Conservation (phyloP, 805 yeast species). For the Lipomyces kockii region DNA sequence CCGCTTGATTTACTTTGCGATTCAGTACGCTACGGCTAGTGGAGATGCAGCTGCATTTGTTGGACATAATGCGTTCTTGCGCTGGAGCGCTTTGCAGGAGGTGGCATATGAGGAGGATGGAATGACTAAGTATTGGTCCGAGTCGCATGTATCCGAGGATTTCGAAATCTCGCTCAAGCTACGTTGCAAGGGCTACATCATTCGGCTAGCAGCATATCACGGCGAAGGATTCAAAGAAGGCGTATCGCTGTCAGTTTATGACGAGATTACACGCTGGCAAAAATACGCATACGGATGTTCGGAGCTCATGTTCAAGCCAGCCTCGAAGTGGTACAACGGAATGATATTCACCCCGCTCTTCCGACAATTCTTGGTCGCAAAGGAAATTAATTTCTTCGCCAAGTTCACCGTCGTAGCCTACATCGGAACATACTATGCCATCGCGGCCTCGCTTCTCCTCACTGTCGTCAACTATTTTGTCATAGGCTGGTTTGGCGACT, state of each 20-base stretch:
- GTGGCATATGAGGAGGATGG: conserved; percentile 26
- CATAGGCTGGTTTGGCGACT: conserved; percentile 24
- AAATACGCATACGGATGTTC: conserved; percentile 32
- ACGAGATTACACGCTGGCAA: conserved; percentile 35
- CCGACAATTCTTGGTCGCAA: conserved; percentile 23
- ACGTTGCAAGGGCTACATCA: conserved; percentile 27
- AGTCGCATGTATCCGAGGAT: conserved; percentile 32
- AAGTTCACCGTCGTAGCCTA: conserved; percentile 30
- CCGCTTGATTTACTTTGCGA: conserved; percentile 31
- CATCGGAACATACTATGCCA: conserved; percentile 32
- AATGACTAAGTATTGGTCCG: conserved; percentile 31
- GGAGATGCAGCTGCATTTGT: conserved; percentile 35
- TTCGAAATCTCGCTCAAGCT: conserved; percentile 32
- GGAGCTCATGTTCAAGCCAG: conserved; percentile 28
- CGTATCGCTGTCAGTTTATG: conserved; percentile 32
- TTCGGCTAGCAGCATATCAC: conserved; percentile 21
- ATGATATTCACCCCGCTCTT: conserved; percentile 27
- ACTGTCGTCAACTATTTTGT: conserved; percentile 27
- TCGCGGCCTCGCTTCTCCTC: conserved; percentile 23
- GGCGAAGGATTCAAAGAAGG: conserved; percentile 32
- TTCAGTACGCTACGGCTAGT: conserved; percentile 30
- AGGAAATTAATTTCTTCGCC: conserved; percentile 23
- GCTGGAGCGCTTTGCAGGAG: conserved; percentile 34
- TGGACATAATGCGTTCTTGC: conserved; percentile 33
- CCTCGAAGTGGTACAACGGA: conserved; percentile 20